Conservation (phyloP, 2,329 filamentous ascomycete species). For the Paecilomyces sp. region DNA sequence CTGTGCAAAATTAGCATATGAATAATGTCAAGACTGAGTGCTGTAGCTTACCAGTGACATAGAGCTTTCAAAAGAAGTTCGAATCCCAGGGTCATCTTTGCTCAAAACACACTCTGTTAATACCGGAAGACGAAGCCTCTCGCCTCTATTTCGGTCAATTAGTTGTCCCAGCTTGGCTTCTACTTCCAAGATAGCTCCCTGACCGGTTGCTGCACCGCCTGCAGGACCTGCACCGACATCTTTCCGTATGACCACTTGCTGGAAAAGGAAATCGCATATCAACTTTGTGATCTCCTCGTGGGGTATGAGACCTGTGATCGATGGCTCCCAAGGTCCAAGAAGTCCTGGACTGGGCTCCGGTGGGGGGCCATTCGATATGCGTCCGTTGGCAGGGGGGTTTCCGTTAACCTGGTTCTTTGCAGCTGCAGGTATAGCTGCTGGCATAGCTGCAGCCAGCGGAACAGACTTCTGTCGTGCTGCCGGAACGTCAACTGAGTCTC, state of each 20-base stretch:
- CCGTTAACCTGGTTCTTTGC: constrained; percentile 14
- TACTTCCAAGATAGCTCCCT: constrained; percentile 75
- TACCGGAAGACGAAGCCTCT: constrained; percentile 61
- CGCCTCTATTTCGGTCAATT: constrained; percentile 63
- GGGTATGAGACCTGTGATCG: constrained; percentile 63
- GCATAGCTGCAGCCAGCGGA: constrained; percentile 10
- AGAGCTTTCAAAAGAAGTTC: constrained; percentile 70
- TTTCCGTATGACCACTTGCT: constrained; percentile 60
- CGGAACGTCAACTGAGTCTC: constrained; percentile 14
- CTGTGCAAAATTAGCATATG: constrained; percentile 36
- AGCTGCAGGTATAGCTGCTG: constrained; percentile 10
- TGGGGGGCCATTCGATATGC: constrained; percentile 10
- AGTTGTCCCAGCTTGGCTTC: constrained; percentile 88
- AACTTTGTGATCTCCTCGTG: constrained; percentile 66
- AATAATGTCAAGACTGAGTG: constrained; percentile 1
- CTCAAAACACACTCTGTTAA: constrained; percentile 64
- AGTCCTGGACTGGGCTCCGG: constrained; percentile 17
- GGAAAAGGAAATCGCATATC: constrained; percentile 75
- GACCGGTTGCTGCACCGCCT: constrained; percentile 50
- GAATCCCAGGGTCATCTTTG: constrained; percentile 43
- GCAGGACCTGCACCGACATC: constrained; percentile 51
- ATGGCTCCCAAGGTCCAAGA: constrained; percentile 43
- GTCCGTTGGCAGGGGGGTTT: constrained; percentile 21
- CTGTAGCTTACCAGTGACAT: constrained; percentile 70
- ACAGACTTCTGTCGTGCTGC: constrained; percentile 8